These are phyloP conservation scores for Fraxinus albicans DNA, from an alignment of 305 asterid genomes.

Conservation along the genomic window DNA sequence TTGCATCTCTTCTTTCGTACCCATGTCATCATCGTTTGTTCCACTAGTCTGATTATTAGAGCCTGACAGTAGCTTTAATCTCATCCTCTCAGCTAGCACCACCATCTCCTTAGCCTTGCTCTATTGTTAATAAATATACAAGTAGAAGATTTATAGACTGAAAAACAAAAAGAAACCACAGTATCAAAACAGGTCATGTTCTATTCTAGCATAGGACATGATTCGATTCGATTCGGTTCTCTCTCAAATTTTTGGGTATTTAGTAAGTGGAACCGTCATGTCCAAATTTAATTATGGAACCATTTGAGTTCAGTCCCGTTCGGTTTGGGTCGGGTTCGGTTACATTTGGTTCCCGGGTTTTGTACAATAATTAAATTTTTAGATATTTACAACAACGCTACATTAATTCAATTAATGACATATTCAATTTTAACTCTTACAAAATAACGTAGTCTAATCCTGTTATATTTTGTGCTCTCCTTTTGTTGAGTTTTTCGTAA, in stretches of 20 bases:
- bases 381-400: neutral
- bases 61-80: conserved; percentile 79
- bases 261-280: neutral
- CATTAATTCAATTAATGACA: neutral
- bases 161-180: neutral
- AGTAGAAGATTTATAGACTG: conserved; percentile 5
- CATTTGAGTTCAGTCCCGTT: neutral
- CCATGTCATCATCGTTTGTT: conserved; percentile 76
- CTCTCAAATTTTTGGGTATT: neutral
- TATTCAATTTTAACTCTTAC: neutral
- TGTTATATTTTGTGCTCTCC: neutral
- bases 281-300: neutral
- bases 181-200: neutral
- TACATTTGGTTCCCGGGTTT: neutral
- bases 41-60: conserved; percentile 61
- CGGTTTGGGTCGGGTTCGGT: neutral
- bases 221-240: neutral
- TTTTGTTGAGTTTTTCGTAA: neutral
- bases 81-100: conserved; percentile 94
- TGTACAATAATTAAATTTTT: too few relatives aligned
- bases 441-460: neutral
- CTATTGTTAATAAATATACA: conserved; percentile 30
- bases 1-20: conserved; percentile 93
- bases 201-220: neutral
- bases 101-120: conserved; percentile 97